Evolutionary conservation across 352 stramenopile species (phyloP).

Genomic region (Blastocystis sp.): DNA sequence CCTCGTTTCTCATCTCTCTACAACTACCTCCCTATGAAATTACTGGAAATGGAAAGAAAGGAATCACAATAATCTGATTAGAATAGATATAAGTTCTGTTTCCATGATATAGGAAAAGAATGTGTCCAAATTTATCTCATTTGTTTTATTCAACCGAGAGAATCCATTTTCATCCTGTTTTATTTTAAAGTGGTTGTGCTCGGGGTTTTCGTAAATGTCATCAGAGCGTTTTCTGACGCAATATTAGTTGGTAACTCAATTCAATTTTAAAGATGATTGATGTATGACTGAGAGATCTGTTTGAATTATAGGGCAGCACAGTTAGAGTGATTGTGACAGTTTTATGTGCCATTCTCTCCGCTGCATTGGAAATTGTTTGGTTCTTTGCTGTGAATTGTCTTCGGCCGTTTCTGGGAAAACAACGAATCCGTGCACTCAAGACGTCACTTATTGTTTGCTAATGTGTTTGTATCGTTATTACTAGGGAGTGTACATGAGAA

Average conservation of each 20-base stretch:
- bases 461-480: not conserved
- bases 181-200: too few species aligned
- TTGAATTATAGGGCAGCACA: not conserved
- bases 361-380: not conserved
- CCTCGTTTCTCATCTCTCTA: not conserved
- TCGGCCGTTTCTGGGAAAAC: not conserved
- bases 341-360: not conserved
- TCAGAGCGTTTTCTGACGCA: too few species aligned
- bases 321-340: not conserved
- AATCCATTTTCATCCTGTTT: too few species aligned
- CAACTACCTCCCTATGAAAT: too few species aligned
- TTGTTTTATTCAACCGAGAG: too few species aligned
- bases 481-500: constrained; percentile 10
- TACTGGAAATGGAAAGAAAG: too few species aligned
- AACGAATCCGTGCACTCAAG: not conserved
- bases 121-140: too few species aligned
- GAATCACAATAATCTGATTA: too few species aligned
- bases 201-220: too few species aligned
- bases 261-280: not conserved
- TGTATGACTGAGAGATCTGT: not conserved
- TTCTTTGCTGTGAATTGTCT: not conserved
- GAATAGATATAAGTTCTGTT: too few species aligned
- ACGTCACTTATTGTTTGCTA: not conserved
- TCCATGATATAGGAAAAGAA: too few species aligned
- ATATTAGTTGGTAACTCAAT: too few species aligned